These are phyloP conservation scores for Quercus dentata DNA, from an alignment of 306 rosid genomes.

Conservation along the genomic window DNA sequence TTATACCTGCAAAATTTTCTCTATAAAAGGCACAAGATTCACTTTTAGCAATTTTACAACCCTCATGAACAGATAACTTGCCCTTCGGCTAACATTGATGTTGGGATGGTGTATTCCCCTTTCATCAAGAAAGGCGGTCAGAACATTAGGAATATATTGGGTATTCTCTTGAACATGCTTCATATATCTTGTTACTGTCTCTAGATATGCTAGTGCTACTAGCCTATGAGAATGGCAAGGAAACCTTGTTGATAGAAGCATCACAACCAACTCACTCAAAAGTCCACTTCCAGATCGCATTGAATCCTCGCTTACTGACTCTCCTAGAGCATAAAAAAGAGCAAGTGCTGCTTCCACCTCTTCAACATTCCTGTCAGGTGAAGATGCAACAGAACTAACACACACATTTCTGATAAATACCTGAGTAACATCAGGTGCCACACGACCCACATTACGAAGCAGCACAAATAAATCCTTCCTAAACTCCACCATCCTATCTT, in stretches of 20 bases:
- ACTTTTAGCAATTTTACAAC: constrained; percentile 80
- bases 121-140: constrained; percentile 93
- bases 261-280: constrained; percentile 68
- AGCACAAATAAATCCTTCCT: constrained; percentile 89
- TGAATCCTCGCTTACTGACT: constrained; percentile 69
- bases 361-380: constrained; percentile 74
- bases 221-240: constrained; percentile 89
- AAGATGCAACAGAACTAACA: constrained; percentile 57
- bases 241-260: constrained; percentile 78
- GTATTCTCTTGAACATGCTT: constrained; percentile 82
- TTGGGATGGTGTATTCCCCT: constrained; percentile 93
- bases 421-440: constrained; percentile 74
- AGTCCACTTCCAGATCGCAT: constrained; percentile 64
- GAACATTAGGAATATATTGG: constrained; percentile 72
- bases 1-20: constrained; percentile 85
- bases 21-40: constrained; percentile 86
- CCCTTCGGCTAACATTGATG: constrained; percentile 79
- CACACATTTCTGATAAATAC: constrained; percentile 68
- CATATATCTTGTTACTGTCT: constrained; percentile 77
- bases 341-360: constrained; percentile 90
- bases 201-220: constrained; percentile 92
- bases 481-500: constrained; percentile 82
- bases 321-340: constrained; percentile 80
- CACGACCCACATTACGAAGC: constrained; percentile 52
- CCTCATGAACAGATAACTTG: constrained; percentile 93